Percentiles rank a stretch among this genome's conserved stretches.
These are phyloP conservation scores for Pseudocercospora macadamiae DNA, from an alignment of 2,329 filamentous ascomycete genomes.

Conservation along the genomic window DNA sequence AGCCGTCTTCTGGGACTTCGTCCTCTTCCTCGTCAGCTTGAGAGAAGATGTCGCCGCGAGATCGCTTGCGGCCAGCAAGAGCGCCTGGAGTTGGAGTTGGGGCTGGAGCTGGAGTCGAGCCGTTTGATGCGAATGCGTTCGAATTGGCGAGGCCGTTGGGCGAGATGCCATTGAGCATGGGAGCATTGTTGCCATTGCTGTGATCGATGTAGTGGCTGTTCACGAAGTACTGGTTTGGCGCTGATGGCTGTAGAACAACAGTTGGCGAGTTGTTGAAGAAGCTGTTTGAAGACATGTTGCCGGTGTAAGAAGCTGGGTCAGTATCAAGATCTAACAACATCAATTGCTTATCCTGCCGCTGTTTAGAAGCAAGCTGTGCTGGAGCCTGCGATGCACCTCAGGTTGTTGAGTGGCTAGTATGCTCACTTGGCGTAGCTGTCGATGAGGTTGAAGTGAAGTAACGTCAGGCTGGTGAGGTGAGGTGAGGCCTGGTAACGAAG, in stretches of 20 bases:
- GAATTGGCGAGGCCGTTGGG: constrained; percentile 31
- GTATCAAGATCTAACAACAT: constrained; percentile 39
- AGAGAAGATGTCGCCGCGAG: constrained; percentile 67
- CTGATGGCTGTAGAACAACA: constrained; percentile 49
- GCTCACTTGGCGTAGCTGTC: neutral
- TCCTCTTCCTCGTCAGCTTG: constrained; percentile 64
- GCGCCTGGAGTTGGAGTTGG: constrained; percentile 33
- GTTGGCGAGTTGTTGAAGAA: constrained; percentile 53
- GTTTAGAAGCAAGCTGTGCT: constrained; percentile 28
- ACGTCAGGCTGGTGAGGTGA: neutral
- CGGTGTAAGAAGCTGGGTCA: constrained; percentile 32
- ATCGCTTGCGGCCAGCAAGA: constrained; percentile 71
- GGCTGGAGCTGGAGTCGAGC: constrained; percentile 23
- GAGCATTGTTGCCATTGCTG: constrained; percentile 19
- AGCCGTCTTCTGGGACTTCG: constrained; percentile 51
- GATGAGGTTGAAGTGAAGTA: neutral
- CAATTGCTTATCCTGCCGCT: constrained; percentile 33
- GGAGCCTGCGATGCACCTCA: constrained; percentile 36
- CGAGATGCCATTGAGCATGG: constrained; percentile 27
- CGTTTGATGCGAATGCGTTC: constrained; percentile 24
- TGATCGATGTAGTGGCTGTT: constrained; percentile 32
- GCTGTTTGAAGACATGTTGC: constrained; percentile 34
- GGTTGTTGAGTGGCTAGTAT: constrained; percentile 19
- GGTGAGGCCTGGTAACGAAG: constrained; percentile 1
- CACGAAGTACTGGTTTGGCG: constrained; percentile 40